Evolutionary conservation across 176 grass and related monocot species (phyloP), one percentile per base, ranked within the genome.

Genomic region (Metroxylon sagu): DNA sequence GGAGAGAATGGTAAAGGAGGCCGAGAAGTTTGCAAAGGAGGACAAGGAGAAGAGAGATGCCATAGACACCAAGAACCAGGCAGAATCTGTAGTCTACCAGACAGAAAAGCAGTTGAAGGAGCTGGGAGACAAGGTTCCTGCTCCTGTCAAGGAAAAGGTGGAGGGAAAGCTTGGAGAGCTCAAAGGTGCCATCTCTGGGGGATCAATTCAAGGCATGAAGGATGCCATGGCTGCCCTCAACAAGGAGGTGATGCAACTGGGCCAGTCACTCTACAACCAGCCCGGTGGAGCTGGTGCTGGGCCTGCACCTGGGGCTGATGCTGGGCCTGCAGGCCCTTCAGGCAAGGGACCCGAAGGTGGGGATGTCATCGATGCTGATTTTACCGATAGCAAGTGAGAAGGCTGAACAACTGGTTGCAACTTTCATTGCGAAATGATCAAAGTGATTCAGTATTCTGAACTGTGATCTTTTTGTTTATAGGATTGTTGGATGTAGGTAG

Each of bases 51-150:
- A 81, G 65, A 82, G 88, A 54, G 83, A 84, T 0, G 65, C 80
- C 1, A 87, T 92, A 0, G 88, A 92, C 57, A 77, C 88, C 16
- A 86, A 84, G 73, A 92, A 92, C 74, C 88, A 92, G 59, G 76
- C 88, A 0, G 88, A 92, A 25, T 86, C 83, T 1, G 66, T 92
- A 4, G 71, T 87, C 51, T 87, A 92, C 35, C 83, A 83, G 80
- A 92, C 88, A 1, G 83, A 92, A 61, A 92, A 87, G 52, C 79
- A 90, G 73, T 53, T 90, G 51, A 90, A 85, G 82, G 87, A 90
- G 52, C 79, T 90, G 0, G 87, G 87, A 4, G 87, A 85, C 17
- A 90, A 85, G 67, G 87, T 90, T 28, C 82, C 82, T 16, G 75
- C 51, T 1, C 64, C 74, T 0, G 79, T 90, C 0, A 90, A 90